A percentile compares a stretch with the other conserved stretches of the same genome.
Conservation (phyloP, 345 rosid species). For the Pugionium cornutum region DNA sequence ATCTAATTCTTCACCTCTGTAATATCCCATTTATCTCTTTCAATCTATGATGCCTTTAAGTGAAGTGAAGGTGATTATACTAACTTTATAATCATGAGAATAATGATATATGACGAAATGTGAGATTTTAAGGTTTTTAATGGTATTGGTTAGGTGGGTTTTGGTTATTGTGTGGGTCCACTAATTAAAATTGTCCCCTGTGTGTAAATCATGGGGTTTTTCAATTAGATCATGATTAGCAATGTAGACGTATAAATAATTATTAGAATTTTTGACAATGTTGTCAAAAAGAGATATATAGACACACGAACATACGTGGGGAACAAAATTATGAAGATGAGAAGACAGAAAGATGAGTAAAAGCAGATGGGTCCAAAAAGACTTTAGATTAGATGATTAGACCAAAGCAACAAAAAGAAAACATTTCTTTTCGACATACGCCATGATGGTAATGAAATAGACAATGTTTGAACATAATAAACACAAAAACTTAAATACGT, state of each 20-base stretch:
- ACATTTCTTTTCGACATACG: too few species aligned
- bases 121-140: constrained; percentile 13
- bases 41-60: constrained; percentile 38
- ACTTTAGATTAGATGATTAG: constrained; percentile 32
- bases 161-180: constrained; percentile 23
- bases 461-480: too few species aligned
- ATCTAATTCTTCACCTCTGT: constrained; percentile 38
- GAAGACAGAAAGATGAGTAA: constrained; percentile 21
- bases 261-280: constrained; percentile 12
- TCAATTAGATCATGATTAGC: constrained; percentile 2
- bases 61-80: constrained; percentile 17
- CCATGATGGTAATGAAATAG: too few species aligned
- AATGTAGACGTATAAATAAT: not conserved
- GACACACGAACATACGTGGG: constrained; percentile 39
- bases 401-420: constrained; percentile 24
- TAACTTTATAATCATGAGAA: constrained; percentile 21
- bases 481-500: too few species aligned
- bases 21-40: constrained; percentile 22
- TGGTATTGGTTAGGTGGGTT: constrained; percentile 7
- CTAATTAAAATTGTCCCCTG: not conserved
- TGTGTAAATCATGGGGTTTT: constrained; percentile 3
- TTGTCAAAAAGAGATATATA: constrained; percentile 30
- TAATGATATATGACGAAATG: constrained; percentile 35
- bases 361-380: constrained; percentile 43
- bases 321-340: constrained; percentile 38